These are phyloP conservation scores for Fusarium coffeatum DNA, from an alignment of 2,329 filamentous ascomycete species.

Conservation along the genomic window DNA sequence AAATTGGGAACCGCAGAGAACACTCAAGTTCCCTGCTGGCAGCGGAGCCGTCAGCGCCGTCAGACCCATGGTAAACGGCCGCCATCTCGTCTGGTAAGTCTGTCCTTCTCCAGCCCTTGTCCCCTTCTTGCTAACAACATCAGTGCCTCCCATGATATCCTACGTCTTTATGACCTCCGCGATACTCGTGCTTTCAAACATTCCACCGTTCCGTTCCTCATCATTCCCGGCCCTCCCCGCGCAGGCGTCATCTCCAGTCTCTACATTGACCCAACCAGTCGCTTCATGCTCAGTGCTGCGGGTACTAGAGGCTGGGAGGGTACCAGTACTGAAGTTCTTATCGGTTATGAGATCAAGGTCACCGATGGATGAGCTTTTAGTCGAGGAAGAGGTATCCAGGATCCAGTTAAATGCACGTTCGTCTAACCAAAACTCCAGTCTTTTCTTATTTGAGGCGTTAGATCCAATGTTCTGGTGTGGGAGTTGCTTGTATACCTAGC, in stretches of 20 bases:
- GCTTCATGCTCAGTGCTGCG: slow-evolving; percentile 91
- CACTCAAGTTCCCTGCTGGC: slow-evolving; percentile 88
- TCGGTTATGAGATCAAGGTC: slow-evolving; percentile 88
- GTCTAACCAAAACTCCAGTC: background rate
- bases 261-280: slow-evolving; percentile 87
- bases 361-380: slow-evolving; percentile 27
- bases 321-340: slow-evolving; percentile 84
- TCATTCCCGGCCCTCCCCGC: slow-evolving; percentile 85
- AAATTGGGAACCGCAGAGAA: slow-evolving; percentile 78
- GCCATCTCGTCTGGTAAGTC: slow-evolving; percentile 82
- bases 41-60: slow-evolving; percentile 91
- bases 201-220: slow-evolving; percentile 91
- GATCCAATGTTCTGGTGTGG: background rate
- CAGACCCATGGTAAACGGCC: slow-evolving; percentile 89
- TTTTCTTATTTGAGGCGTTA: slow-evolving; percentile 1
- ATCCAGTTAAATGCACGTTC: background rate
- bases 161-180: slow-evolving; percentile 89
- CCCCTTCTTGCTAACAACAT: background rate
- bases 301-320: slow-evolving; percentile 97
- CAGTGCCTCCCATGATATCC: slow-evolving; percentile 91
- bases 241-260: slow-evolving; percentile 89
- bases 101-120: background rate
- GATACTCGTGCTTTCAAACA: slow-evolving; percentile 74
- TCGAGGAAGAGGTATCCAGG: background rate
- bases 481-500: background rate